These are phyloP conservation scores for Eucalyptus marginata DNA, from an alignment of 345 rosid genomes.

Conservation along the genomic window DNA sequence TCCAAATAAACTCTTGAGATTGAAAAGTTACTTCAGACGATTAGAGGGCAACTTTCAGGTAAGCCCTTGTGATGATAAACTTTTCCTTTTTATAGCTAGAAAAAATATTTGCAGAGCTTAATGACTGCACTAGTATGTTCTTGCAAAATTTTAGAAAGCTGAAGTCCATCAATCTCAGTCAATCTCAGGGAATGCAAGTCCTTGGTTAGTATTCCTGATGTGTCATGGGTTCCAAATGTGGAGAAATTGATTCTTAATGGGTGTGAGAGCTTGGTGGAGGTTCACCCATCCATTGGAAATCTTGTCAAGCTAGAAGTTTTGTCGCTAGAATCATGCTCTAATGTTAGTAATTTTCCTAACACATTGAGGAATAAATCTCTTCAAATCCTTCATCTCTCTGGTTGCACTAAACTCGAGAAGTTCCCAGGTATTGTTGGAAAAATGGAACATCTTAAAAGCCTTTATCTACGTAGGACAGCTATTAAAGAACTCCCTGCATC, in stretches of 20 bases:
- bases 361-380: too few relatives aligned
- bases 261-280: too few relatives aligned
- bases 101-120: rapidly evolving
- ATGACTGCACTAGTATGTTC: rapidly evolving
- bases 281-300: too few relatives aligned
- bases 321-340: rapidly evolving
- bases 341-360: too few relatives aligned
- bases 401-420: too few relatives aligned
- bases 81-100: too few relatives aligned
- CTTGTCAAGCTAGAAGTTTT: rapidly evolving
- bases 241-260: rapidly evolving
- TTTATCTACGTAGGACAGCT: rapidly evolving
- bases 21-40: rapidly evolving
- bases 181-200: rapidly evolving
- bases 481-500: too few relatives aligned
- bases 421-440: rapidly evolving
- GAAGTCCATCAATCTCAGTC: rapidly evolving
- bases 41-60: rapidly evolving
- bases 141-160: not conserved
- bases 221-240: too few relatives aligned
- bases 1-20: rapidly evolving
- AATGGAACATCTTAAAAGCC: too few relatives aligned
- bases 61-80: too few relatives aligned
- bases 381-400: rapidly evolving
- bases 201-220: too few relatives aligned